A percentile compares a stretch with the other conserved stretches of the same genome.
Conservation (phyloP, 768 basidiomycete species). For the Lentinula sp. region DNA sequence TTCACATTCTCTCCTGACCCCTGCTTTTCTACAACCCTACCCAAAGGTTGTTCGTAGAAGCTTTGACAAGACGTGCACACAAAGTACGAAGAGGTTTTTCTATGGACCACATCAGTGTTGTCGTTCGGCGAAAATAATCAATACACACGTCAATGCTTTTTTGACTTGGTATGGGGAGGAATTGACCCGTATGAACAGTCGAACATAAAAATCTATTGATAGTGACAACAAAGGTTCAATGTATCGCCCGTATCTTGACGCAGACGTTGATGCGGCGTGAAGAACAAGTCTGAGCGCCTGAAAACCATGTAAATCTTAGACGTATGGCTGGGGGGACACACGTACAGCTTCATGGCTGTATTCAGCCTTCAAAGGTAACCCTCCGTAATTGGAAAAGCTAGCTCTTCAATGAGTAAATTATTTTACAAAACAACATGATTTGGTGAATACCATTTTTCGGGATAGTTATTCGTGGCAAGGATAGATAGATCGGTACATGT, state of each 20-base stretch:
- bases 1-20: conserved; percentile 53
- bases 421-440: too few species aligned
- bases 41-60: conserved; percentile 81
- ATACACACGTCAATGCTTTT: conserved; percentile 62
- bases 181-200: conserved; percentile 79
- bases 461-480: conserved; percentile 87
- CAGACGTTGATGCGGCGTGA: conserved; percentile 78
- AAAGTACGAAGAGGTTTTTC: conserved; percentile 83
- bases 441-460: conserved; percentile 83
- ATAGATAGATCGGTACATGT: conserved; percentile 97
- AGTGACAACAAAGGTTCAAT: conserved; percentile 86
- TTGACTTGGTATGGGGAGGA: conserved; percentile 81
- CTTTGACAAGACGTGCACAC: conserved; percentile 82
- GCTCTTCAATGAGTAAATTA: not conserved
- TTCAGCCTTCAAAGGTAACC: conserved; percentile 84
- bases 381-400: conserved; percentile 95
- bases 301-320: not conserved
- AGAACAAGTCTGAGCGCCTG: conserved; percentile 92
- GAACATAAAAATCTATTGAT: conserved; percentile 96
- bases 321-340: not conserved
- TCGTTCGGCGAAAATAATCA: not conserved
- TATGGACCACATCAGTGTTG: conserved; percentile 22
- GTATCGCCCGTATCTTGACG: conserved; percentile 87
- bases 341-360: conserved; percentile 91
- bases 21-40: conserved; percentile 58